A percentile compares a stretch with the other conserved stretches of the same genome.
Evolutionary conservation across 2,329 filamentous ascomycete genomes (phyloP).

Genomic region (Fusarium longipes): DNA sequence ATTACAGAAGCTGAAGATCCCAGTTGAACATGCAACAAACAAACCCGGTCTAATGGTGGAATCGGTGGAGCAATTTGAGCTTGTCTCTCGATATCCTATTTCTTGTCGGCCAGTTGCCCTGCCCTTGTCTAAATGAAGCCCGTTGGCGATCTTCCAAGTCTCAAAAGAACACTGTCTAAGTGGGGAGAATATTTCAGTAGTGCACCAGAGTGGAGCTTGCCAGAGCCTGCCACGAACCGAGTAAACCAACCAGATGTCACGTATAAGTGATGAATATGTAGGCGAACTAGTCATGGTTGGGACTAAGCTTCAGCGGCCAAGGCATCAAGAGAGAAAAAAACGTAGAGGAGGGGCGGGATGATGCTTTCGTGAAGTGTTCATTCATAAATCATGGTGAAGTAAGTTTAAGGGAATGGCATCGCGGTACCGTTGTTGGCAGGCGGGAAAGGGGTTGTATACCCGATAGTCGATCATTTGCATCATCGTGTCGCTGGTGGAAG

Average conservation of each 20-base stretch:
- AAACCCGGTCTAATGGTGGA: slow-evolving; percentile 23
- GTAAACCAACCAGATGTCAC: slow-evolving; percentile 16
- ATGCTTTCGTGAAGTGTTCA: slow-evolving; percentile 25
- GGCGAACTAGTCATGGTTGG: slow-evolving; percentile 27
- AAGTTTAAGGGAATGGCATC: slow-evolving; percentile 1
- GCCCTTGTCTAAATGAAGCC: slow-evolving; percentile 28
- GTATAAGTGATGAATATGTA: slow-evolving; percentile 9
- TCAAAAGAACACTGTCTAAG: slow-evolving; percentile 17
- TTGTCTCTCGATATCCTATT: slow-evolving; percentile 26
- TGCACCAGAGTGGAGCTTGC: slow-evolving; percentile 7
- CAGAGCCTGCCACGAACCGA: background rate
- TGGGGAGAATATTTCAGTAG: slow-evolving; percentile 16
- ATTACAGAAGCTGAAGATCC: slow-evolving; percentile 25
- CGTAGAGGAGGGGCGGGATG: slow-evolving; percentile 29
- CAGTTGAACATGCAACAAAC: slow-evolving; percentile 12
- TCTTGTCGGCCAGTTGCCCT: background rate
- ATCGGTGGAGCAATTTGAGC: slow-evolving; percentile 21
- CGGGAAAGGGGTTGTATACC: background rate
- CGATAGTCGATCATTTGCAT: slow-evolving; percentile 15
- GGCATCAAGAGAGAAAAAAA: slow-evolving; percentile 25
- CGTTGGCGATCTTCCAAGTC: slow-evolving; percentile 22
- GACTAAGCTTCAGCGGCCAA: slow-evolving; percentile 11
- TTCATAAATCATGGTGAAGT: slow-evolving; percentile 7
- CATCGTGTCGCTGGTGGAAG: slow-evolving; percentile 15
- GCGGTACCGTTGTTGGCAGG: background rate